These are phyloP conservation scores for Porcisia hertigi DNA, from an alignment of 208 protist genomes.

Conservation along the genomic window DNA sequence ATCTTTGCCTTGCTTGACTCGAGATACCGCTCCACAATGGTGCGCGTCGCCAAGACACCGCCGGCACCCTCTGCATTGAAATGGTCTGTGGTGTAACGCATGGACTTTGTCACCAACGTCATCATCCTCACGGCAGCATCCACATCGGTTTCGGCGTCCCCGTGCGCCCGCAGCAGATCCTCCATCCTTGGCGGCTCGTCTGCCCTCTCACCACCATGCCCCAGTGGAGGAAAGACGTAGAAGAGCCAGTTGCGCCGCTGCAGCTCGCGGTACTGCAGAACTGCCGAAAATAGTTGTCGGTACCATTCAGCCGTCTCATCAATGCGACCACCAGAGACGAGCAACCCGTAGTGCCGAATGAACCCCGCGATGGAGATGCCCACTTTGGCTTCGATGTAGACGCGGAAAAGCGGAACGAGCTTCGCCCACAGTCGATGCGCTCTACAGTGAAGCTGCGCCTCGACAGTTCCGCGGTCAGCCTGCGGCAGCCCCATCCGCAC, in stretches of 20 bases:
- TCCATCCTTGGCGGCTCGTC: constrained; percentile 39
- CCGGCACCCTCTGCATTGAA: constrained; percentile 11
- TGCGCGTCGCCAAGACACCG: constrained; percentile 13
- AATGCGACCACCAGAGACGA: constrained; percentile 38
- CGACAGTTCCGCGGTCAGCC: constrained; percentile 10
- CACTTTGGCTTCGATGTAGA: constrained; percentile 54
- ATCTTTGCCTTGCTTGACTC: constrained; percentile 39
- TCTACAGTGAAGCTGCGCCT: constrained; percentile 15
- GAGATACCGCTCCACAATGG: constrained; percentile 47
- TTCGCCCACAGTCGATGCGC: constrained; percentile 25
- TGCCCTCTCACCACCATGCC: neutral
- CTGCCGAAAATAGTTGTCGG: constrained; percentile 27
- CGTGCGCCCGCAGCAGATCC: constrained; percentile 27
- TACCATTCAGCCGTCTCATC: constrained; percentile 48
- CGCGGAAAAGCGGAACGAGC: constrained; percentile 36
- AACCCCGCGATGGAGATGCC: constrained; percentile 50
- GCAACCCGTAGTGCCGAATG: constrained; percentile 40
- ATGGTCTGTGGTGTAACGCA: constrained; percentile 38
- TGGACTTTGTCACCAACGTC: constrained; percentile 21
- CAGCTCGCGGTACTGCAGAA: constrained; percentile 52
- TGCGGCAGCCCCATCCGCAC: constrained; percentile 28
- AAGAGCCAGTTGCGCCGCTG: constrained; percentile 52
- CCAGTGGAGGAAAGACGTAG: constrained; percentile 41
- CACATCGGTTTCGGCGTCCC: neutral
- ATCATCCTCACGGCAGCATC: constrained; percentile 14